Conservation (phyloP, 179 eudicot species). For the Amaranthus tricolor region DNA sequence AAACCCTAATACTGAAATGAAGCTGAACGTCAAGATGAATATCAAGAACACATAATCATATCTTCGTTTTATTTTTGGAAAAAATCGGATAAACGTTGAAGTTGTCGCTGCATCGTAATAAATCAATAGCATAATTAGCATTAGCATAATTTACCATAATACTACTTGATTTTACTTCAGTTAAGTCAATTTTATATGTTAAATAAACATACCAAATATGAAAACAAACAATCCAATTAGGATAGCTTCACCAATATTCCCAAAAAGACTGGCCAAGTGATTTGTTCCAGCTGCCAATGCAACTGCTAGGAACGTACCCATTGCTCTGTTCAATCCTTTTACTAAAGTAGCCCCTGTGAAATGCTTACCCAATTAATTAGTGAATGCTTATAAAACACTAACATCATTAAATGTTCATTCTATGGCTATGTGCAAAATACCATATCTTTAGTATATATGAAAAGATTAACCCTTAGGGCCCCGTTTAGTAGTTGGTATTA, state of each 20-base stretch:
- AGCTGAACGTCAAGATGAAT: constrained; percentile 53
- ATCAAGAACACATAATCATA: constrained; percentile 57
- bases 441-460: too few relatives aligned
- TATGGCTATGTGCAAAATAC: too few relatives aligned
- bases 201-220: constrained; percentile 34
- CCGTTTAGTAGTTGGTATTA: too few relatives aligned
- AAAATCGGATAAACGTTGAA: constrained; percentile 49
- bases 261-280: constrained; percentile 38
- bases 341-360: constrained; percentile 55
- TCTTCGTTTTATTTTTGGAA: constrained; percentile 48
- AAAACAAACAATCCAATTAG: constrained; percentile 41
- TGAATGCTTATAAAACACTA: background rate
- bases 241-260: constrained; percentile 37
- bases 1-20: constrained; percentile 51
- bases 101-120: constrained; percentile 37
- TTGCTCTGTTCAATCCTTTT: constrained; percentile 44
- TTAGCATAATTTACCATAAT: background rate
- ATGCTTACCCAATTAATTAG: background rate
- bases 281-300: constrained; percentile 47
- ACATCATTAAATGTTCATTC: background rate
- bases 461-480: too few relatives aligned
- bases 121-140: background rate
- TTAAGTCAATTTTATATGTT: background rate
- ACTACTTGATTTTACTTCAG: too few relatives aligned
- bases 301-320: constrained; percentile 52